Evolutionary conservation across 495 filamentous ascomycete genomes (phyloP), one percentile per base, ranked within the genome.

Genomic region (Evernia prunastri): DNA sequence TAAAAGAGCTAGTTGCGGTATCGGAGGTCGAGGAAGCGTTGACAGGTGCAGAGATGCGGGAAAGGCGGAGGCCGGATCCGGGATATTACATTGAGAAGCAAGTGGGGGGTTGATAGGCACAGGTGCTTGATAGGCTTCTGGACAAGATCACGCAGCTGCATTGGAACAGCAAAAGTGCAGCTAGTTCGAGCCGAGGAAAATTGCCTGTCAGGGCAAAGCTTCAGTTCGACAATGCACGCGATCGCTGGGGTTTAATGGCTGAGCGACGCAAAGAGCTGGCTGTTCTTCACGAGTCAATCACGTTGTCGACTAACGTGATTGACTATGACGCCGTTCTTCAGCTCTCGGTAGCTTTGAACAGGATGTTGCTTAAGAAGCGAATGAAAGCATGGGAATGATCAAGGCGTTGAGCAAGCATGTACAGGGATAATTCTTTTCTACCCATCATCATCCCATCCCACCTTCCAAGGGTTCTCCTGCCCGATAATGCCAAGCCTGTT

Each of bases 1-100:
- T 99, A 57, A 99, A 99, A 76, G 95, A 99, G 75, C 80, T 99
- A 63, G 88, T 99, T 9, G 80, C 83, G 17, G 93, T 99, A 31
- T 77, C 84, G 45, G 94, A 97, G 76, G 91, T 96, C 45, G 89
- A 89, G 20, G 70, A 73, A 61, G 71, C 83, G n/a, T 72, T 92
- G 72, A 87, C 84, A 25, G 86, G 86, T 72, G 77, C 81, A 63
- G 87, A 97, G 78, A 81, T 96, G 66, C 83, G 84, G 72, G 81
- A 81, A 18, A 81, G 86, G 78, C 79, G 95, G 68, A 85, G 81
- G 74, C 91, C 92, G 11, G 90, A 96, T 65, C 81, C 83, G 2
- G 94, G 94, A 13, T 98, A 89, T 69, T 94, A 87, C 68, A 66
- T 97, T 65, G 94, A 97, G 81, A 87, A 75, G 73, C 77, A 76